Base-by-base conservation (phyloP, 2,329 filamentous ascomycete species). In the Phyllosticta citriasiana region DNA sequence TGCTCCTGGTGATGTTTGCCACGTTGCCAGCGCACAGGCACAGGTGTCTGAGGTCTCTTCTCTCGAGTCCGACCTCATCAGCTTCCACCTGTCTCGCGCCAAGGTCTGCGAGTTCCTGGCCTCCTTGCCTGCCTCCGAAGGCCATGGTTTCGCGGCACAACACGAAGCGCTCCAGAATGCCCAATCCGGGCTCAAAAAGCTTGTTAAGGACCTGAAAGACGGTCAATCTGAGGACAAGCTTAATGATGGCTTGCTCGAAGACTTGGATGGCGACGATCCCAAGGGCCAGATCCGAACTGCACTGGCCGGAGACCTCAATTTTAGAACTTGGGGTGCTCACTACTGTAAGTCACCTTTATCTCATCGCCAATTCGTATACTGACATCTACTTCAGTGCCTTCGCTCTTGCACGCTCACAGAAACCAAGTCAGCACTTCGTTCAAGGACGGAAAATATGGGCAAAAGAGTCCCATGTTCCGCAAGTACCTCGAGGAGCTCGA, bases 381-480 rank as follows among this genome's bases (percentile, higher is more conserved):
- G 24, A 58, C 6, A 30, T 3, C 2, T 3, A 1, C 3, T 19
- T 12, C 19, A 60, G 58, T 86, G 5, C 79, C 79, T 0, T 82
- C 80, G 6, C 73, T 85, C 1, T 78, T 80, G 26, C 77, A 80
- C 63, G 83, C 83, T 0, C 82, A 87, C 65, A 73, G 76, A 1
- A 76, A 78, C 25, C 84, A 86, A 69, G 71, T 80, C 9, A 84
- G 83, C 73, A 85, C 84, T 67, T 81, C 80, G 0, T 86, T 85
- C 77, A 84, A 85, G 66, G 84, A 86, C 63, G 73, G 79, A 0
- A 84, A 77, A 64, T 86, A 85, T 65, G 78, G 82, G 16, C 66
- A 66, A 0, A 68, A 76, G 1, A 83, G 80, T 57, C 75, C 78
- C 0, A 72, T 85, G 2, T 86, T 87, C 67, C 68, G 70, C 14